These are phyloP conservation scores for Penicillium thymicola DNA, from an alignment of 2,329 filamentous ascomycete genomes.

Conservation along the genomic window DNA sequence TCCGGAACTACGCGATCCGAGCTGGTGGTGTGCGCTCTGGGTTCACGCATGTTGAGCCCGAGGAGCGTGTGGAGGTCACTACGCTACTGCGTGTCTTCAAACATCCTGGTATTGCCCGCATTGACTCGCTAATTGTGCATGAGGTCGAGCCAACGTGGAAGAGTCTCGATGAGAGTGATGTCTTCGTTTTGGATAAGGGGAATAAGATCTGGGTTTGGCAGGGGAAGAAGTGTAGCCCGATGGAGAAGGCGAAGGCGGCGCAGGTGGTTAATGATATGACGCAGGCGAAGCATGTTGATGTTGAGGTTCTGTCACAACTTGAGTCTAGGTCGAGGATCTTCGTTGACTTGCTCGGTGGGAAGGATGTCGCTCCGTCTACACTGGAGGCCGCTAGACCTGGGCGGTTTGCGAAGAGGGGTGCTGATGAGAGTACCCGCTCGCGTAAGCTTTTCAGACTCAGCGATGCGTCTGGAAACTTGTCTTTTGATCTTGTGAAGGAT, in stretches of 20 bases:
- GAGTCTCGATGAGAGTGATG: constrained; percentile 64
- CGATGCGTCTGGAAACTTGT: constrained; percentile 57
- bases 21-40: constrained; percentile 61
- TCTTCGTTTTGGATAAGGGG: constrained; percentile 62
- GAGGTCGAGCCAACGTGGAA: constrained; percentile 62
- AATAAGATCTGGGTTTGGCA: constrained; percentile 70
- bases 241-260: constrained; percentile 67
- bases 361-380: constrained; percentile 39
- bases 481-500: constrained; percentile 59
- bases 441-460: constrained; percentile 61
- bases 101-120: constrained; percentile 49
- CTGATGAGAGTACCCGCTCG: constrained; percentile 21
- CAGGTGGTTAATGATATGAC: constrained; percentile 60
- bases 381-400: constrained; percentile 45
- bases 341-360: constrained; percentile 55
- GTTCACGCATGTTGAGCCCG: constrained; percentile 60
- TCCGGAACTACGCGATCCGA: constrained; percentile 59
- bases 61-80: constrained; percentile 44
- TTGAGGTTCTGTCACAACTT: constrained; percentile 62
- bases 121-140: constrained; percentile 56
- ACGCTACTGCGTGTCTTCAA: constrained; percentile 64
- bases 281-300: constrained; percentile 59
- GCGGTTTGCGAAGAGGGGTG: constrained; percentile 21
- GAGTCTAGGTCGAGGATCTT: constrained; percentile 52
- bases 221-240: constrained; percentile 61